Evolutionary conservation across 768 basidiomycete genomes (phyloP).

Genomic region (Cytidiella melzeri): DNA sequence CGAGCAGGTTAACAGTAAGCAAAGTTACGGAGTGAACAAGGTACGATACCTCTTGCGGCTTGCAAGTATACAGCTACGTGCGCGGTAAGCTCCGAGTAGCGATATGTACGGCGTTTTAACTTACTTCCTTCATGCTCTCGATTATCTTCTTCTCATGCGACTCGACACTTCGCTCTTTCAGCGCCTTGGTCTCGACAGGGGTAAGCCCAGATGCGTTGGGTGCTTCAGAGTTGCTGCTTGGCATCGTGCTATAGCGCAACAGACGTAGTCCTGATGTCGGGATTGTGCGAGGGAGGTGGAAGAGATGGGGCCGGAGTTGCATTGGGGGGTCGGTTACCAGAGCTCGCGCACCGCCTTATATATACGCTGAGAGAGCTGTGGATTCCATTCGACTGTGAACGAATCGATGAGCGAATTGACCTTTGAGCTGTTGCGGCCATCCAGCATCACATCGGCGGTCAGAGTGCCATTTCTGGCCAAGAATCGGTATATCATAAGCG

Average conservation of each 20-base stretch:
- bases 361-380: neutral
- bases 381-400: neutral
- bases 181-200: constrained; percentile 31
- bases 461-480: too few relatives aligned
- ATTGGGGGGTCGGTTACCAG: neutral
- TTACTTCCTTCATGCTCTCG: constrained; percentile 36
- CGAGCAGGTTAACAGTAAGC: neutral
- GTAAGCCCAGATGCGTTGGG: constrained; percentile 35
- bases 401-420: constrained; percentile 1
- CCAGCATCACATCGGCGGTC: constrained; percentile 3
- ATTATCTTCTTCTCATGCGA: constrained; percentile 33
- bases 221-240: constrained; percentile 18
- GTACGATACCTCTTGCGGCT: constrained; percentile 34
- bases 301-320: neutral
- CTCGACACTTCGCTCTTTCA: constrained; percentile 31
- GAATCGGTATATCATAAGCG: too few relatives aligned
- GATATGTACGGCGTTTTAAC: constrained; percentile 8
- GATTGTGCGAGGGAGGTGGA: neutral
- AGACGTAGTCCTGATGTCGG: neutral
- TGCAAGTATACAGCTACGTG: constrained; percentile 33
- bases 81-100: neutral
- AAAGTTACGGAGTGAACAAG: too few relatives aligned
- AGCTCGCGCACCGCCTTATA: neutral
- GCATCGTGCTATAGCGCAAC: constrained; percentile 12
- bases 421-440: neutral